Base-by-base conservation (phyloP, 1,139 yeast species). In the Taphrina wiesneri region DNA sequence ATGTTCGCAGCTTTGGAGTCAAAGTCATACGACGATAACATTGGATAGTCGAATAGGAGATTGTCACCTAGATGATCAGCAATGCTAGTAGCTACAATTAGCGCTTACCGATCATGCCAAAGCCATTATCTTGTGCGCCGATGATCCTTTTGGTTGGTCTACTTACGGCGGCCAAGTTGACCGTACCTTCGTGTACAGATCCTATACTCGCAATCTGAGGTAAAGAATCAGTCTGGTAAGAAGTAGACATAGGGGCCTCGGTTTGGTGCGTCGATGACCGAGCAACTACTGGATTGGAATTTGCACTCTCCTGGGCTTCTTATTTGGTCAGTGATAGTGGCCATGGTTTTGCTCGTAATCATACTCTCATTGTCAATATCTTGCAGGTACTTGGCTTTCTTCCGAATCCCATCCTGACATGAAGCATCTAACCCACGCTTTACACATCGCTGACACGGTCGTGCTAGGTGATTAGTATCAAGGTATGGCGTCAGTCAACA, bases 381-480 rank as follows among this genome's bases (percentile, higher is more conserved):
- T 23, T 72, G 80, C 63, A 92, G 76, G 72, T 92, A 92, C 74
- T 92, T 92, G 75, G 90, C 90, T 71, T 84, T 81, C 77, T 92
- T 92, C 61, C 98, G 78, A 0, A 95, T 95, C 3, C 97, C 97
- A 78, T 92, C 97, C 59, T 85, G 85, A 77, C 99, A 92, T 0
- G 89, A 80, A n/a, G 78, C 82, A 2, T 81, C 84, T 32, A 90
- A 77, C 0, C 93, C 93, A 71, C 91, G 80, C 54, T 80, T 81
- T 6, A 87, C 75, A 76, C 99, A 93, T 63, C 97, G 77, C 66
- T 82, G 82, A 73, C 99, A 93, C 0, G 99, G 99, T 61, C 99
- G 76, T 15, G 70, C 67, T 49, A 26, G 13, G 11, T 49, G 36
- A 13, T 49, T 2, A 49, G 54, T 17, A 6, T 7, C 34, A 30